These are phyloP conservation scores for Fusarium sp. DNA, from an alignment of 2,329 filamentous ascomycete species.

Conservation along the genomic window DNA sequence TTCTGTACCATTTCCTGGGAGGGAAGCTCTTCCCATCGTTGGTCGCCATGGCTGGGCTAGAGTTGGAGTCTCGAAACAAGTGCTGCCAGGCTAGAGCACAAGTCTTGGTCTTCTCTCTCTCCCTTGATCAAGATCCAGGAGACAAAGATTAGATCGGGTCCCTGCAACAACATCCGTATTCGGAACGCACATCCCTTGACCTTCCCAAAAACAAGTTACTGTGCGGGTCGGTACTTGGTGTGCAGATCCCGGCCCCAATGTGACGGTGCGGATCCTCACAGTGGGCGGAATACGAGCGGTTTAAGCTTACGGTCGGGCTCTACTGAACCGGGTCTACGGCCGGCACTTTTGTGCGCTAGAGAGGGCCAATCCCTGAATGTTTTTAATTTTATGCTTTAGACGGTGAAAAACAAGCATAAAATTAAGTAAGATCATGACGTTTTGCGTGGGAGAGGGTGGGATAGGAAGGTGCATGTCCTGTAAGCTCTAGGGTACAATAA, in stretches of 20 bases:
- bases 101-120: neutral
- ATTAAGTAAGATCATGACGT: conserved; percentile 1
- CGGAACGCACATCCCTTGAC: neutral
- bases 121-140: neutral
- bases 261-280: neutral
- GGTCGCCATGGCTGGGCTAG: conserved; percentile 34
- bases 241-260: neutral
- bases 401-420: conserved; percentile 3
- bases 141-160: neutral
- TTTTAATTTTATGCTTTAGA: neutral
- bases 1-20: conserved; percentile 48
- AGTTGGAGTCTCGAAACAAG: neutral
- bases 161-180: neutral
- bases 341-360: neutral
- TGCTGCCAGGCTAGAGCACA: neutral
- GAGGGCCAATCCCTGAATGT: neutral
- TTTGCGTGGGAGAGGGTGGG: neutral
- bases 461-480: neutral
- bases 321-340: neutral
- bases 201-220: neutral
- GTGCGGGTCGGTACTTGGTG: neutral
- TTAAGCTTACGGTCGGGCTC: neutral
- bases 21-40: conserved; percentile 43
- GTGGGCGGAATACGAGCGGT: neutral
- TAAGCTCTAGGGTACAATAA: neutral